These are phyloP conservation scores for Irpex sp. DNA, from an alignment of 1,284 basidiomycete genomes.

Conservation along the genomic window DNA sequence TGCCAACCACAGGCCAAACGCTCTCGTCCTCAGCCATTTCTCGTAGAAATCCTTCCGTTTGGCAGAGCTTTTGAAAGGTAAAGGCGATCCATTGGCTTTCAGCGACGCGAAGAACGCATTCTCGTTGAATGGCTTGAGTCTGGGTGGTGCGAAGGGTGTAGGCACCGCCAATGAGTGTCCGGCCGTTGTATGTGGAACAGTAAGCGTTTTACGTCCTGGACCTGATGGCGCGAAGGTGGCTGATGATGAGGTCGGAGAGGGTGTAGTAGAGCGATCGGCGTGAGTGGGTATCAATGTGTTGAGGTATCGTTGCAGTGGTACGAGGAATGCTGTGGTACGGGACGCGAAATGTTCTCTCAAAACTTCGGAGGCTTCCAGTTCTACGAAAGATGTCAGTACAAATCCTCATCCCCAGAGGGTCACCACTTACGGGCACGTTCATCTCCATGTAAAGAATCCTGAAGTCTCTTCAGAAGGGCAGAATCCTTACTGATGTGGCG, in stretches of 20 bases:
- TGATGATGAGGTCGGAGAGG: slow-evolving; percentile 6
- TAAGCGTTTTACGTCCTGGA: neutral
- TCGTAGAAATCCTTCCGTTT: slow-evolving; percentile 73
- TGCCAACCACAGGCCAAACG: slow-evolving; percentile 76
- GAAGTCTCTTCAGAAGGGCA: slow-evolving; percentile 63
- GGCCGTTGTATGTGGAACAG: slow-evolving; percentile 2
- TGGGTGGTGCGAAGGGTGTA: slow-evolving; percentile 12
- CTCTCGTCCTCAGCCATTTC: slow-evolving; percentile 66
- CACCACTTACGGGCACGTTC: slow-evolving; percentile 48
- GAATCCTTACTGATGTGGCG: slow-evolving; percentile 87
- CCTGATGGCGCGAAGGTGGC: slow-evolving; percentile 4
- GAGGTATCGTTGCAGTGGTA: slow-evolving; percentile 91
- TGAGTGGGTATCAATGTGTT: slow-evolving; percentile 83
- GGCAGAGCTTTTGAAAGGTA: slow-evolving; percentile 69
- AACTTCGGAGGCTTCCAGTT: slow-evolving; percentile 59
- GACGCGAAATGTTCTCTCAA: slow-evolving; percentile 86
- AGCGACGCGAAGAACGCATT: slow-evolving; percentile 80
- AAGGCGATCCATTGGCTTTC: slow-evolving; percentile 71
- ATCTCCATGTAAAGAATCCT: slow-evolving; percentile 50
- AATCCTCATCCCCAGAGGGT: neutral
- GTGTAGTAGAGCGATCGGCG: slow-evolving; percentile 20
- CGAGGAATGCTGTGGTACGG: slow-evolving; percentile 85
- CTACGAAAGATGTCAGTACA: slow-evolving; percentile 30
- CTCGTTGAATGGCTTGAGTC: slow-evolving; percentile 78
- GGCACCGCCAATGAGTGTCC: neutral